Percentiles rank a stretch among this genome's conserved stretches.
These are phyloP conservation scores for Metschnikowia picachoensis DNA, from an alignment of 805 yeast species.

Conservation along the genomic window DNA sequence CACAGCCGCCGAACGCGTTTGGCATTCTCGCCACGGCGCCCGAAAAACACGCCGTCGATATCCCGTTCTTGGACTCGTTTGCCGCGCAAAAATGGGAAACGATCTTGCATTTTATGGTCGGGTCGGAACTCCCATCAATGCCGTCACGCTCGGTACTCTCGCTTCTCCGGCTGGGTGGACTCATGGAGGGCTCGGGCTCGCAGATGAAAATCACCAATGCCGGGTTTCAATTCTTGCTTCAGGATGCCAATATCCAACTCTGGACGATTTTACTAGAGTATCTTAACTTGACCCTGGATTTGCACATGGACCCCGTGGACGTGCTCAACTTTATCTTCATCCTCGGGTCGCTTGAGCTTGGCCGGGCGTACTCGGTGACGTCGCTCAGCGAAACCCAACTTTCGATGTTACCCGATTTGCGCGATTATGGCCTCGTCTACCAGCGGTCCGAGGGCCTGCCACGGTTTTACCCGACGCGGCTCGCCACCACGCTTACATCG, in stretches of 20 bases:
- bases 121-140: conserved; percentile 73
- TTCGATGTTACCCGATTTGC: conserved; percentile 80
- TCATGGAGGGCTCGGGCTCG: conserved; percentile 66
- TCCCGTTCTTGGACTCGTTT: conserved; percentile 69
- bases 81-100: conserved; percentile 92
- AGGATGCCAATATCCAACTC: conserved; percentile 88
- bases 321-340: conserved; percentile 90
- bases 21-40: conserved; percentile 59
- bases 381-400: conserved; percentile 76
- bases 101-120: conserved; percentile 95
- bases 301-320: conserved; percentile 94
- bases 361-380: conserved; percentile 73
- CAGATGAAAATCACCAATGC: conserved; percentile 73
- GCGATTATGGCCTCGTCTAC: conserved; percentile 89
- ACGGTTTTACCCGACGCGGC: conserved; percentile 82
- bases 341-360: conserved; percentile 88
- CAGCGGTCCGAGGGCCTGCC: conserved; percentile 49
- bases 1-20: conserved; percentile 61
- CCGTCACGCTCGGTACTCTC: conserved; percentile 72
- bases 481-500: conserved; percentile 85
- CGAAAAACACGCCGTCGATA: conserved; percentile 55
- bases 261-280: conserved; percentile 92
- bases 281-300: conserved; percentile 73
- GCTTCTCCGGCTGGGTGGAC: conserved; percentile 71
- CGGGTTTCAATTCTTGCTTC: conserved; percentile 92